These are phyloP conservation scores for Periconia digitata DNA, from an alignment of 2,329 filamentous ascomycete genomes.

Conservation along the genomic window DNA sequence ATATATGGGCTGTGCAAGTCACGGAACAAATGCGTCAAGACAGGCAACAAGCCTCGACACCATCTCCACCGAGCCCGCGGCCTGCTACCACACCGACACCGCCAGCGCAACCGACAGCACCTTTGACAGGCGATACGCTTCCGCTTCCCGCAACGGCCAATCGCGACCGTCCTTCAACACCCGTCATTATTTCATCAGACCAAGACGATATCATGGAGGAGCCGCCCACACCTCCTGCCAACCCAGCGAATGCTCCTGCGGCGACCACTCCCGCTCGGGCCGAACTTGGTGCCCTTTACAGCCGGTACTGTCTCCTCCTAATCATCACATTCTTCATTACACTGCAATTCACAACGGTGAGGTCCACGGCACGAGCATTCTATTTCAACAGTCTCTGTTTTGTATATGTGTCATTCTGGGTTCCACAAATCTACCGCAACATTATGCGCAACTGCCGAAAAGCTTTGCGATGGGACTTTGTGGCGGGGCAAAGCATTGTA, in stretches of 20 bases:
- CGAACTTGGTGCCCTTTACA: conserved; percentile 61
- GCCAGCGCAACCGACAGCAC: conserved; percentile 16
- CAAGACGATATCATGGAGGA: conserved; percentile 53
- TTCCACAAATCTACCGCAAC: conserved; percentile 90
- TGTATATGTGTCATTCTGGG: conserved; percentile 85
- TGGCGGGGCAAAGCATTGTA: conserved; percentile 77
- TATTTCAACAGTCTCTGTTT: conserved; percentile 68
- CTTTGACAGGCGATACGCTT: conserved; percentile 40
- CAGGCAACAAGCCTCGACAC: conserved; percentile 44
- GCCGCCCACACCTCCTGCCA: conserved; percentile 21
- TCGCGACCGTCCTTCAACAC: conserved; percentile 49
- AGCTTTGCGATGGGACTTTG: conserved; percentile 88
- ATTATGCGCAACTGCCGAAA: conserved; percentile 86
- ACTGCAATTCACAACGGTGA: conserved; percentile 61
- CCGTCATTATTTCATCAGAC: conserved; percentile 61
- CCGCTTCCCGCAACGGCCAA: conserved; percentile 56
- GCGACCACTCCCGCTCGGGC: conserved; percentile 35
- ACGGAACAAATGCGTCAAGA: conserved; percentile 50
- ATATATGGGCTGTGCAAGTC: conserved; percentile 66
- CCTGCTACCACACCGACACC: conserved; percentile 17
- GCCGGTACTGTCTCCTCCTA: conserved; percentile 63
- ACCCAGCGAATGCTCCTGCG: conserved; percentile 26
- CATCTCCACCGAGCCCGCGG: conserved; percentile 21
- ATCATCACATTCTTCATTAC: conserved; percentile 61
- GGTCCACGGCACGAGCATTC: conserved; percentile 52